Conservation (phyloP, 371 early-diverging fungal genomes). For the Gilbertella persicaria region DNA sequence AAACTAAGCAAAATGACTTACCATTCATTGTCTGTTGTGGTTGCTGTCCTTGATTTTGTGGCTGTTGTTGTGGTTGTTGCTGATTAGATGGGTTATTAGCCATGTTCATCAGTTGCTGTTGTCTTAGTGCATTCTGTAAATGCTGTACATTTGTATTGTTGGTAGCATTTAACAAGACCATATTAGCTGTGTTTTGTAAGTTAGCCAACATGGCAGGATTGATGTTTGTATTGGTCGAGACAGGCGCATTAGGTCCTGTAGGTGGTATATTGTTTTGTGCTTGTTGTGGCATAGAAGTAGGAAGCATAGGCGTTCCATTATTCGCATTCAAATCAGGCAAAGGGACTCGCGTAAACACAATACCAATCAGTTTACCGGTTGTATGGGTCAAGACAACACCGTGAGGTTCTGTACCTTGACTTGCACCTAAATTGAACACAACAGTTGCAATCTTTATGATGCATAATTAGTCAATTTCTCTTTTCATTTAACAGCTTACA, state of each 20-base stretch:
- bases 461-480: not conserved
- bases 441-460: slow-evolving; percentile 44
- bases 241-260: slow-evolving; percentile 13
- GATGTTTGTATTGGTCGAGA: slow-evolving; percentile 19
- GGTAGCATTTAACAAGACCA: slow-evolving; percentile 18
- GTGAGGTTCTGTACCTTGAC: slow-evolving; percentile 29
- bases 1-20: not conserved
- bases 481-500: slow-evolving; percentile 28
- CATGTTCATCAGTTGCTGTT: slow-evolving; percentile 33
- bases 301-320: not conserved
- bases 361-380: slow-evolving; percentile 49
- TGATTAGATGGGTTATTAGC: slow-evolving; percentile 15
- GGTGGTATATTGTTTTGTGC: slow-evolving; percentile 9
- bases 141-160: slow-evolving; percentile 27
- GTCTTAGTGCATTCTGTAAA: slow-evolving; percentile 27
- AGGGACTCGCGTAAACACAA: slow-evolving; percentile 52
- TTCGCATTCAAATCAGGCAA: slow-evolving; percentile 48
- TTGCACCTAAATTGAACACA: slow-evolving; percentile 35
- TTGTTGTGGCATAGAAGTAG: slow-evolving; percentile 8
- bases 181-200: slow-evolving; percentile 25
- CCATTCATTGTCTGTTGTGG: slow-evolving; percentile 31
- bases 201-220: slow-evolving; percentile 24
- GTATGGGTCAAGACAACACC: slow-evolving; percentile 54
- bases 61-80: slow-evolving; percentile 25
- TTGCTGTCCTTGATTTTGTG: slow-evolving; percentile 6